Conservation (phyloP, 2,329 filamentous ascomycete species). For the Curvularia spicifera region DNA sequence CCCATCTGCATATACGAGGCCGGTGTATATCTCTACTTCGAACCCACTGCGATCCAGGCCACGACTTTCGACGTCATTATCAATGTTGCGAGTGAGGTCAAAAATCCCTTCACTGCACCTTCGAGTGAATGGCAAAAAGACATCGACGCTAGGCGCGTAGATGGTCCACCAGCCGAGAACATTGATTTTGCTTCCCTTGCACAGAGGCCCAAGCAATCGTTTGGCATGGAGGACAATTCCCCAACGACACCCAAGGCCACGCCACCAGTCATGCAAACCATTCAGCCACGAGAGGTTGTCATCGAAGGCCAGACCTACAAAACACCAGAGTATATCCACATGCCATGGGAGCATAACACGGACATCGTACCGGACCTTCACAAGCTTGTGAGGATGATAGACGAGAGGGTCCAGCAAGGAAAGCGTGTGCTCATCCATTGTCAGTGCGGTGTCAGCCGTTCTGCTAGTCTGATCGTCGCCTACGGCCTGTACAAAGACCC, state of each 20-base stretch:
- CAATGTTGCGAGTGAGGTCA: conserved; percentile 83
- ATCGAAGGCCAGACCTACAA: conserved; percentile 39
- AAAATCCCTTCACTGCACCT: conserved; percentile 69
- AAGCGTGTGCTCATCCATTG: conserved; percentile 85
- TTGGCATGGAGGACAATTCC: conserved; percentile 45
- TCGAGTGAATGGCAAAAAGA: conserved; percentile 41
- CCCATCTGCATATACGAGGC: conserved; percentile 83
- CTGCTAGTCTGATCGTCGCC: conserved; percentile 83
- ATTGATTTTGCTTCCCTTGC: conserved; percentile 47
- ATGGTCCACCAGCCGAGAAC: conserved; percentile 45
- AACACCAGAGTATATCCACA: conserved; percentile 82
- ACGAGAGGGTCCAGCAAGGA: conserved; percentile 71
- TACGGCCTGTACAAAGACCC: conserved; percentile 84
- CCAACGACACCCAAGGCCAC: conserved; percentile 62
- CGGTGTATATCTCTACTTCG: conserved; percentile 78
- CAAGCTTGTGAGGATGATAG: conserved; percentile 76
- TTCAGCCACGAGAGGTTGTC: conserved; percentile 33
- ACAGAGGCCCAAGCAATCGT: conserved; percentile 33
- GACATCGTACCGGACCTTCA: conserved; percentile 81
- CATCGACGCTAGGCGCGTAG: conserved; percentile 45
- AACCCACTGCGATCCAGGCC: conserved; percentile 79
- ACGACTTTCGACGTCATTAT: conserved; percentile 80
- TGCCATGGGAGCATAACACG: conserved; percentile 88
- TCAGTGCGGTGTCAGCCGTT: conserved; percentile 84
- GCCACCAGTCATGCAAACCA: conserved; percentile 49